phyloP scores from a whole-genome alignment of 257 asterid species.

The Jaltomata sinuosa region DNA sequence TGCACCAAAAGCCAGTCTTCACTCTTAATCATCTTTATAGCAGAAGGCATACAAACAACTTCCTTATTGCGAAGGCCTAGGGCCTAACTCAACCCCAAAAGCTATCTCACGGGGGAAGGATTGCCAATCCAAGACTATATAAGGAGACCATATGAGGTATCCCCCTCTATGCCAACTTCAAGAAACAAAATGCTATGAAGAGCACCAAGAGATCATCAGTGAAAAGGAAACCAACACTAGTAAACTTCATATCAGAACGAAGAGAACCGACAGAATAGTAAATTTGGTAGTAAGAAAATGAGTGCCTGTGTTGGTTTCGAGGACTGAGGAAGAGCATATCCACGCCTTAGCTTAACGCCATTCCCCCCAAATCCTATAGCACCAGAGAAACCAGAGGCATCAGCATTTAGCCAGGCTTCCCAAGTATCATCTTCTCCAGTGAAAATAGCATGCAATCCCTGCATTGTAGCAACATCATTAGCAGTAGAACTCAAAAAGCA shows the following conservation, averaged over 20 bases:
- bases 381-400: conserved; percentile 64
- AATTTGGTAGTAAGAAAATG: background rate
- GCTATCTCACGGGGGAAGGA: background rate
- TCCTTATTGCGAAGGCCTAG: background rate
- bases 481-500: background rate
- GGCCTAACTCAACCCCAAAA: background rate
- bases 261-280: background rate
- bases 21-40: background rate
- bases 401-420: conserved; percentile 89
- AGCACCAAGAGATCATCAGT: background rate
- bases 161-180: background rate
- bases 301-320: conserved; percentile 86
- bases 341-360: conserved; percentile 77
- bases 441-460: conserved; percentile 88
- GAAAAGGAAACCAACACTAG: background rate
- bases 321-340: conserved; percentile 77
- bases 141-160: background rate
- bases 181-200: background rate
- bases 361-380: conserved; percentile 40
- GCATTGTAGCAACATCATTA: conserved; percentile 13
- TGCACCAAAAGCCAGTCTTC: background rate
- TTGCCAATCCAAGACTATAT: background rate
- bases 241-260: background rate
- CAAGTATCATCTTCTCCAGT: conserved; percentile 97
- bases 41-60: background rate